Base-by-base conservation (phyloP, 306 rosid species). In the Inga oerstediana region DNA sequence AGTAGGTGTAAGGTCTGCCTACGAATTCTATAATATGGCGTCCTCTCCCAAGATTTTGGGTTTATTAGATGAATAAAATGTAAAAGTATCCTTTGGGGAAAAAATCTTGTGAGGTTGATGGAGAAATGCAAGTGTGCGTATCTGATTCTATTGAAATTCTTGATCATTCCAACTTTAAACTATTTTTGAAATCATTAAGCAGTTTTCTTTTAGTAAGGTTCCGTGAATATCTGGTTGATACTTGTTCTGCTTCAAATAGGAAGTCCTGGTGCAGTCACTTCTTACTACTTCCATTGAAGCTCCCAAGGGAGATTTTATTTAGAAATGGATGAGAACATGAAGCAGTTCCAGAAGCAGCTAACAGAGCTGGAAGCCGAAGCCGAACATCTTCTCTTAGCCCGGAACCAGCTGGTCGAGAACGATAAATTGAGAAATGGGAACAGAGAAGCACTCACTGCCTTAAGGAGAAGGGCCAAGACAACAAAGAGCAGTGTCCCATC, bases 351-450 rank as follows among this genome's bases (percentile, higher is more conserved):
- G 70, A 64, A 86, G 7, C 30, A 86, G 12, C 87, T 93, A 84
- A 79, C 88, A 43, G 95, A 90, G 79, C 71, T 93, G 52, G 98
- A 95, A 87, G 64, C 86, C 34, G 97, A 89, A 80, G 98, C 94
- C 14, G 98, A 95, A 80, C 93, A 76, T 77, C 93, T 92, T 83
- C 91, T 95, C 76, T 81, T 95, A 72, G 91, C 98, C 49, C 92
- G 94, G 51, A 85, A 87, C 45, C 91, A 93, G 97, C 78, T 89
- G 80, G 92, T 96, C 81, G 99, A 96, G 87, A 93, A 83, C 74
- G 97, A 96, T 88, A 90, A 85, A 90, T 69, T 90, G 86, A 91
- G 99, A 84, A 94, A 92, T 82, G 97, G 94, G 83, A 91, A 92
- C 49, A 87, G 99, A 69, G 97, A 96, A 91, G 98, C 99, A 39